phyloP scores from a whole-genome alignment of 331 rosid genomes.

The Pyrus hybrid region DNA sequence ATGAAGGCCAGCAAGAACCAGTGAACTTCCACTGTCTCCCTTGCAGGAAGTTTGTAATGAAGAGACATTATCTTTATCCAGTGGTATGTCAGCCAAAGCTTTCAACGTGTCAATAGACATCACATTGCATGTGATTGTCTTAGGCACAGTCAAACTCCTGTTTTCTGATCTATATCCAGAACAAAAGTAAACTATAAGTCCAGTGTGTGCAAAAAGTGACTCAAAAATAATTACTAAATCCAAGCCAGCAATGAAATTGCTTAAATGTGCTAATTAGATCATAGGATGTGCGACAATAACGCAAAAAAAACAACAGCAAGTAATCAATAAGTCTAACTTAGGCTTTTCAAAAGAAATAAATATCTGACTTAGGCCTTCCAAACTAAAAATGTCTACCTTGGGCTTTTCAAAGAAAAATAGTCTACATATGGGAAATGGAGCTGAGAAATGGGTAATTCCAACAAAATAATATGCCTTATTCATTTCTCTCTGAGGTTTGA shows the following conservation, averaged over 20 bases:
- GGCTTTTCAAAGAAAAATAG: no score
- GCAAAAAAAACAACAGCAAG: neutral
- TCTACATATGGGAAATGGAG: no score
- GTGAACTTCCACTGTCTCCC: conserved; percentile 30
- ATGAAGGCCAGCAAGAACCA: conserved; percentile 93
- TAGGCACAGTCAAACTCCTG: conserved; percentile 51
- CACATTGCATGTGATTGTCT: conserved; percentile 69
- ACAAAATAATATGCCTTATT: neutral
- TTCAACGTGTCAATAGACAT: conserved; percentile 66
- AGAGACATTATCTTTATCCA: conserved; percentile 26
- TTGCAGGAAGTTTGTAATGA: conserved; percentile 12
- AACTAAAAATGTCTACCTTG: no score
- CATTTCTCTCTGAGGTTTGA: neutral
- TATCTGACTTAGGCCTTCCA: no score
- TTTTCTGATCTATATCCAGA: conserved; percentile 47
- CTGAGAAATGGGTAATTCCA: neutral
- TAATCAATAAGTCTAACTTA: neutral
- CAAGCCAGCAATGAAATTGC: neutral
- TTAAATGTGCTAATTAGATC: neutral
- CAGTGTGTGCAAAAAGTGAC: conserved; percentile 10
- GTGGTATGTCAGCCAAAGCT: conserved; percentile 47
- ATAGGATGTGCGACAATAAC: neutral
- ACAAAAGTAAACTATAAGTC: neutral
- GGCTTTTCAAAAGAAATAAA: neutral
- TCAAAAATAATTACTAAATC: neutral